phyloP scores from a whole-genome alignment of 768 basidiomycete genomes.

The Termitomyces sp. region DNA sequence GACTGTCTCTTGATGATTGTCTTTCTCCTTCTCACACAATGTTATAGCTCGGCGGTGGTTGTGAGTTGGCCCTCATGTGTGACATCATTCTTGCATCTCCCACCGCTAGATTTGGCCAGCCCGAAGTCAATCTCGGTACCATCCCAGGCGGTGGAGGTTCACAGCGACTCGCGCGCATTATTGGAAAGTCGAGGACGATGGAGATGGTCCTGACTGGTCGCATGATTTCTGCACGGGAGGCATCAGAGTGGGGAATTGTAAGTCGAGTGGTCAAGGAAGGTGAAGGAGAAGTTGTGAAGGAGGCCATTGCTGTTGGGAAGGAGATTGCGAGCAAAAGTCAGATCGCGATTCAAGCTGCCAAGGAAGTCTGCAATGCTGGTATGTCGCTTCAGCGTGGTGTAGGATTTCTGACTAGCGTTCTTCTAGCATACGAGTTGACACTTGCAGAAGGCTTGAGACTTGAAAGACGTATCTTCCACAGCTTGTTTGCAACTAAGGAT shows the following conservation, averaged over 20 bases:
- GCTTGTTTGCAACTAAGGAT: constrained; percentile 88
- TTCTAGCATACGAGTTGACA: constrained; percentile 70
- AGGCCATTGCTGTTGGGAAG: constrained; percentile 77
- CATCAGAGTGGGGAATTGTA: constrained; percentile 83
- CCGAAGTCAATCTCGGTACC: constrained; percentile 92
- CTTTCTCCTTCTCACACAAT: not conserved
- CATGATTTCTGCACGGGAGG: constrained; percentile 74
- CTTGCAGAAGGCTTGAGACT: constrained; percentile 81
- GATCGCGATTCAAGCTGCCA: constrained; percentile 79
- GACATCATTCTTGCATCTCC: constrained; percentile 93
- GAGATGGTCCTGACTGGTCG: constrained; percentile 90
- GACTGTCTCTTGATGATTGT: constrained; percentile 23
- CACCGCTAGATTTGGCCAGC: constrained; percentile 90
- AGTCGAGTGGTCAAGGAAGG: constrained; percentile 75
- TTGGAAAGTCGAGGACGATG: constrained; percentile 95
- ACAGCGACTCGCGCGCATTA: constrained; percentile 77
- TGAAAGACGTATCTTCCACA: constrained; percentile 88
- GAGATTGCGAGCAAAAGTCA: constrained; percentile 79
- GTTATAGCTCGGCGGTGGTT: constrained; percentile 88
- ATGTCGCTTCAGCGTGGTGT: constrained; percentile 11
- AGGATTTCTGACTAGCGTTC: not conserved
- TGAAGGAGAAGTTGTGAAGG: constrained; percentile 76
- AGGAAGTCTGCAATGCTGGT: constrained; percentile 94
- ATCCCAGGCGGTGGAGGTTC: constrained; percentile 96
- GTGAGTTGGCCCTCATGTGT: constrained; percentile 94